A percentile compares a stretch with the other conserved stretches of the same genome.
Conservation (phyloP, 1,284 basidiomycete genomes). For the Porodaedalea pini region DNA sequence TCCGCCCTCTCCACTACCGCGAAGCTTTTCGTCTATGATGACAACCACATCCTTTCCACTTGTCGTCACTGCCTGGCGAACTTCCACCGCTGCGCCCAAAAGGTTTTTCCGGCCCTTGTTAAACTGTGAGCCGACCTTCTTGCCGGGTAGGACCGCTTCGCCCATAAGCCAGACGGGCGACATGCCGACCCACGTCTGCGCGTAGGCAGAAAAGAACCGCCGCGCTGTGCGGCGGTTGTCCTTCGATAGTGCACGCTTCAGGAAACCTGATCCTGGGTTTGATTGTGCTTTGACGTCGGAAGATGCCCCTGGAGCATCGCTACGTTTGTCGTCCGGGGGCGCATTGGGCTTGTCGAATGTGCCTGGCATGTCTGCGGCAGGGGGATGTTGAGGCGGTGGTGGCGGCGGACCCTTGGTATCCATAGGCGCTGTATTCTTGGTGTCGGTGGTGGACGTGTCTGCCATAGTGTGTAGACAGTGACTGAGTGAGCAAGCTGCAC, state of each 20-base stretch:
- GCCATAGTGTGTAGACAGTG: too few species aligned
- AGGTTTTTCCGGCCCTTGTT: conserved; percentile 22
- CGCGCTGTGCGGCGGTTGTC: conserved; percentile 18
- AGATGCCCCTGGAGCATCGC: background rate
- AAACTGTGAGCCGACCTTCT: conserved; percentile 24
- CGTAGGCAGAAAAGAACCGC: conserved; percentile 23
- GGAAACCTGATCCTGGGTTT: background rate
- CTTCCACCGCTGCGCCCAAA: conserved; percentile 20
- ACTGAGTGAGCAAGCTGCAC: too few species aligned
- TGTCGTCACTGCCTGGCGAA: conserved; percentile 18
- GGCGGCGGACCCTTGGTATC: background rate
- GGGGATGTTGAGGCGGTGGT: conserved; percentile 4
- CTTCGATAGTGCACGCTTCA: conserved; percentile 17
- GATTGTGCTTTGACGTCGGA: background rate
- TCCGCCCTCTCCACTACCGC: conserved; percentile 12
- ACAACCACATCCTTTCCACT: conserved; percentile 24
- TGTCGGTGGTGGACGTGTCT: too few species aligned
- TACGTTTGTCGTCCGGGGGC: background rate
- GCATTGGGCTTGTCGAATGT: conserved; percentile 3
- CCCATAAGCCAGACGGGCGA: conserved; percentile 26
- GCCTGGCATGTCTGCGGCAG: background rate
- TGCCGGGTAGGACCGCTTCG: conserved; percentile 23
- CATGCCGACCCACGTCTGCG: conserved; percentile 25
- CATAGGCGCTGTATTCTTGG: too few species aligned
- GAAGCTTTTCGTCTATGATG: conserved; percentile 25